Evolutionary conservation across 371 early-diverging fungal genomes (phyloP), one percentile per base, ranked within the genome.

Genomic region (Apophysomyces elegans): DNA sequence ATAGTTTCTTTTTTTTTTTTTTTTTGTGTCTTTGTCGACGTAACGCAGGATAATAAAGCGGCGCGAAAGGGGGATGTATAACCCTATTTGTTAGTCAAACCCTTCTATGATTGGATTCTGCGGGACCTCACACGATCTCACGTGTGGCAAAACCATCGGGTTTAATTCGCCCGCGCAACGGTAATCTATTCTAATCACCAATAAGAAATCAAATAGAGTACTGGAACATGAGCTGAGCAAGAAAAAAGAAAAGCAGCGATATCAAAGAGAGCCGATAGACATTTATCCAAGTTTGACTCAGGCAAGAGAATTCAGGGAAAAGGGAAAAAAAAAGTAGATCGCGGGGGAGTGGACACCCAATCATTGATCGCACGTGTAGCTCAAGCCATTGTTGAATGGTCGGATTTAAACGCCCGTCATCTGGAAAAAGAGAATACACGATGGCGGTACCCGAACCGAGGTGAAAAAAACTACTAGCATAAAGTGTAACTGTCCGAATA

Each of bases 181-280:
- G 21, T 21, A 50, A 18, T 18, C 5, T 9, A 9, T 18, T 50
- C 5, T 16, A 7, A 50, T 50, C 9, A 50, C 54, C 54, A 50
- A 71, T 67, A 26, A 64, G 56, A 43, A 0, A 26, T 26, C 32
- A 71, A 72, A 50, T 8, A 50, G 21, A 26, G 21, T 21, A 7
- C 54, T 21, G 54, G 54, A 50, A 50, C 54, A 50, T 50, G 21
- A 50, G 54, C 54, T 50, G 54, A 50, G 54, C 54, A 26, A 32
- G 21, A 50, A 50, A 47, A 26, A 26, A 26, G 2, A 26, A 26
- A 26, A 26, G 32, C 3, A 26, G 2, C 32, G 32, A 3, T 2
- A 26, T 26, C 32, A 26, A 3, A 26, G 32, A 26, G 1, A 26
- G 32, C 32, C 32, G 32, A 45, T n/a, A 35, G 54, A 21, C 9